A percentile compares a stretch with the other conserved stretches of the same genome.
Evolutionary conservation across 495 filamentous ascomycete species (phyloP).

Genomic region (Articulospora tetracladia): DNA sequence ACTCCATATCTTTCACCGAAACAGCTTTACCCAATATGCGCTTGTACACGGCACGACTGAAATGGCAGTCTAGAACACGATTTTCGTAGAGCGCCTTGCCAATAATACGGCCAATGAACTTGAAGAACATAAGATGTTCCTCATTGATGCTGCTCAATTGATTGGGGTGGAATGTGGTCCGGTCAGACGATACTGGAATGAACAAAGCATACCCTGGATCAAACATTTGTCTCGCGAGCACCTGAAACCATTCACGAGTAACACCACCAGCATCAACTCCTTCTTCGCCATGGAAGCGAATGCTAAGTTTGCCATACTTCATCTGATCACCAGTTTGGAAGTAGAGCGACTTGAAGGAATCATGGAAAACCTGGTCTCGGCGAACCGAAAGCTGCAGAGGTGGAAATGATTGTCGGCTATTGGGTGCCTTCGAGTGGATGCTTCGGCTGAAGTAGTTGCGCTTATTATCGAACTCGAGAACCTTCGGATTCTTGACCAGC

Average conservation of each 20-base stretch:
- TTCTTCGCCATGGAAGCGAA: conserved; percentile 96
- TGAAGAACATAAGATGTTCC: conserved; percentile 98
- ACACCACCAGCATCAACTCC: conserved; percentile 98
- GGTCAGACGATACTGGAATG: conserved; percentile 93
- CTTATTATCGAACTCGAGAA: conserved; percentile 99
- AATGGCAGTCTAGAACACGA: conserved; percentile 96
- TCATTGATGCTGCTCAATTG: conserved; percentile 87
- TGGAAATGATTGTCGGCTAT: conserved; percentile 51
- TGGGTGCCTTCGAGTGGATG: conserved; percentile 70
- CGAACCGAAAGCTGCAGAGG: conserved; percentile 86
- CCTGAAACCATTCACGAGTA: conserved; percentile 99
- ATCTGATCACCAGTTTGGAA: conserved; percentile 94
- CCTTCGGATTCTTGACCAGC: conserved; percentile 97
- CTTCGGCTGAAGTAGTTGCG: conserved; percentile 97
- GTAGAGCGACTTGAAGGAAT: conserved; percentile 94
- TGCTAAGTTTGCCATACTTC: conserved; percentile 97
- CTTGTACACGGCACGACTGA: conserved; percentile 98
- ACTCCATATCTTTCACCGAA: conserved; percentile 99
- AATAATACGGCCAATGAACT: conserved; percentile 98
- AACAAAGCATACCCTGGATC: conserved; percentile 97
- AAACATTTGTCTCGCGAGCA: conserved; percentile 97
- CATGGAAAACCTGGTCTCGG: conserved; percentile 94
- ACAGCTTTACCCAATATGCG: conserved; percentile 90
- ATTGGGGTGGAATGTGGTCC: conserved; percentile 98
- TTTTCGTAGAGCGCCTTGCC: conserved; percentile 98